Evolutionary conservation across 768 basidiomycete species (phyloP), one percentile per base, ranked within the genome.

Genomic region (Rhizopogon salebrosus): DNA sequence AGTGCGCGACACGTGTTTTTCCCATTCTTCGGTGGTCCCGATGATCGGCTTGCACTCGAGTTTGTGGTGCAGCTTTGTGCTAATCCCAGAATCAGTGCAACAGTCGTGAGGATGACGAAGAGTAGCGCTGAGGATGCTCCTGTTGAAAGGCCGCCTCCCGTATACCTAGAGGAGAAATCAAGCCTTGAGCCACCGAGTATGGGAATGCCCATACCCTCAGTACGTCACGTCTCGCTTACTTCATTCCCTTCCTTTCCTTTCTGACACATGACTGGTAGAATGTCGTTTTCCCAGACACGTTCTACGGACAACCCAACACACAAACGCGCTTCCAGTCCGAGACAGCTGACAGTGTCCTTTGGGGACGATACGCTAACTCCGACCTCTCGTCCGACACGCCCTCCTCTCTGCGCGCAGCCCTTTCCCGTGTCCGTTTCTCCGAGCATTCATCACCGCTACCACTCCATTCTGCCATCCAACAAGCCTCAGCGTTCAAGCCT

Each of bases 11-110:
- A 90, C 57, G 62, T 98, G 26, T 83, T 95, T 65, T 64, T 94
- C 38, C 90, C 95, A 0, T 98, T 95, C 81, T 89, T 92, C 64
- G 95, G 95, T 35, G 95, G 95, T 0, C 85, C 92, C 0, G 95
- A 99, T 64, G 95, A 98, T 65, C 83, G 97, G 1, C 75, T 92
- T 20, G 91, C 92, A 0, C 71, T 98, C 24, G 71, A 79, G 27
- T 83, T 98, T 61, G 80, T 92, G 4, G 81, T 90, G 31, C 95
- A 98, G 65, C 63, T 89, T 26, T 89, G 93, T 52, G 68, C 69
- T 29, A 85, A 87, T 55, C 65, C 79, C 0, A 70, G 66, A 34
- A 77, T 91, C 0, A 79, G 69, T 4, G 97, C 91, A 0, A 92
- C 89, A 0, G 81, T 92, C 0, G 71, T 95, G 1, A 74, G 84